A percentile compares a stretch with the other conserved stretches of the same genome.
Evolutionary conservation across 139 green algal species (phyloP).

Genomic region (Chloropicon primus): DNA sequence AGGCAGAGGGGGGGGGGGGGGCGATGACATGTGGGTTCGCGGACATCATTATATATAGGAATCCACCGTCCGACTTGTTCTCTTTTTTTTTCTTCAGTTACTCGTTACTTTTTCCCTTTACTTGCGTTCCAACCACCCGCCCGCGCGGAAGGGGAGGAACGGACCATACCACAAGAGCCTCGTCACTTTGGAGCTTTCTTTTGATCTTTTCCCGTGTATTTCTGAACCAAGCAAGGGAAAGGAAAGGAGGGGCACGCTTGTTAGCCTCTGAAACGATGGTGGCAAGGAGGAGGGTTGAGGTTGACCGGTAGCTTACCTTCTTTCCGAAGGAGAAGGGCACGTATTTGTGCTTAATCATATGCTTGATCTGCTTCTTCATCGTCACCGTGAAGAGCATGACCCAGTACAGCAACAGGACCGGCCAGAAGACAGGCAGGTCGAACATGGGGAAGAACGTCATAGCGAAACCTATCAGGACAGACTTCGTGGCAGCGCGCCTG

Average conservation of each 20-base stretch:
- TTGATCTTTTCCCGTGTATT: too few species aligned
- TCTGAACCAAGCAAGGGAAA: too few species aligned
- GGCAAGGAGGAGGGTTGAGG: neutral
- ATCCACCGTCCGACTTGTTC: too few species aligned
- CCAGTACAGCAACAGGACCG: slow-evolving; percentile 95
- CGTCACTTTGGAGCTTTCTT: too few species aligned
- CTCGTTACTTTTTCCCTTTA: too few species aligned
- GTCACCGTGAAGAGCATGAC: slow-evolving; percentile 89
- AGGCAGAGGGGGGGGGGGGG: neutral
- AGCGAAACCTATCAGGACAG: slow-evolving; percentile 60
- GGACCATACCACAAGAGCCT: too few species aligned
- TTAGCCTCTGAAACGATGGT: neutral
- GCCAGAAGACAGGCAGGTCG: slow-evolving; percentile 99
- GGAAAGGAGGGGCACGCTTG: neutral
- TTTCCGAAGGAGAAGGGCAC: slow-evolving; percentile 77
- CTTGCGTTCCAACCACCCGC: too few species aligned
- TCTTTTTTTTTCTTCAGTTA: too few species aligned
- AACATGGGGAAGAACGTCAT: slow-evolving; percentile 90
- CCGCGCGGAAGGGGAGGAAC: too few species aligned
- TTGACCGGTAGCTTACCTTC: slow-evolving; percentile 2
- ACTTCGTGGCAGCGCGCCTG: slow-evolving; percentile 49
- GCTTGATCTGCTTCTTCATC: slow-evolving; percentile 95
- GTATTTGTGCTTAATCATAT: slow-evolving; percentile 97
- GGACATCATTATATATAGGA: too few species aligned
- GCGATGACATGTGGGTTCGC: too few species aligned